Conservation (phyloP, 1,139 yeast species). For the Eremothecium cymbalariae region DNA sequence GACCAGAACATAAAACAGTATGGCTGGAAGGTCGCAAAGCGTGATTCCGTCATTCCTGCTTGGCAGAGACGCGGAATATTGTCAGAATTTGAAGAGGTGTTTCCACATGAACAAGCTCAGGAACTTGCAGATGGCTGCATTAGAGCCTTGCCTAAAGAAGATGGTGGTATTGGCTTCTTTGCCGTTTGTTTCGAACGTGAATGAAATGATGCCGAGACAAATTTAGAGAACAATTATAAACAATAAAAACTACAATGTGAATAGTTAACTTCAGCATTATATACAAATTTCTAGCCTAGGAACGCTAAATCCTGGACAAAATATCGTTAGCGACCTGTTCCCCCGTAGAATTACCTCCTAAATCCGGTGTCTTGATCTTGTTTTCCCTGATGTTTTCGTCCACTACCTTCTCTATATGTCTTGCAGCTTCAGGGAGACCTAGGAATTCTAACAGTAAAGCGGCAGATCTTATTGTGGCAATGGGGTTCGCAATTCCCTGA, state of each 20-base stretch:
- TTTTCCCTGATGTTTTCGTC: slow-evolving; percentile 85
- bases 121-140: slow-evolving; percentile 77
- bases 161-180: slow-evolving; percentile 96
- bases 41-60: slow-evolving; percentile 58
- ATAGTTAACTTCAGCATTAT: slow-evolving; percentile 4
- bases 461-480: slow-evolving; percentile 95
- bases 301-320: slow-evolving; percentile 23
- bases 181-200: slow-evolving; percentile 49
- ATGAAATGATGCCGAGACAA: too few species aligned
- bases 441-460: slow-evolving; percentile 96
- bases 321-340: slow-evolving; percentile 82
- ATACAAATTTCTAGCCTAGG: slow-evolving; percentile 1
- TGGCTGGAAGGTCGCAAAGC: slow-evolving; percentile 70
- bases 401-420: slow-evolving; percentile 86
- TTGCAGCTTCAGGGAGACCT: slow-evolving; percentile 87
- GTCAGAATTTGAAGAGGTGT: slow-evolving; percentile 51
- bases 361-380: slow-evolving; percentile 80
- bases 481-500: slow-evolving; percentile 87
- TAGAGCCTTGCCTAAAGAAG: slow-evolving; percentile 73
- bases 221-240: neutral
- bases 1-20: slow-evolving; percentile 50
- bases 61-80: slow-evolving; percentile 84
- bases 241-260: neutral
- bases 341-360: slow-evolving; percentile 85
- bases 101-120: slow-evolving; percentile 40